Base-by-base conservation (phyloP, 176 grass and related monocot genomes). In the Carex cristatella region DNA sequence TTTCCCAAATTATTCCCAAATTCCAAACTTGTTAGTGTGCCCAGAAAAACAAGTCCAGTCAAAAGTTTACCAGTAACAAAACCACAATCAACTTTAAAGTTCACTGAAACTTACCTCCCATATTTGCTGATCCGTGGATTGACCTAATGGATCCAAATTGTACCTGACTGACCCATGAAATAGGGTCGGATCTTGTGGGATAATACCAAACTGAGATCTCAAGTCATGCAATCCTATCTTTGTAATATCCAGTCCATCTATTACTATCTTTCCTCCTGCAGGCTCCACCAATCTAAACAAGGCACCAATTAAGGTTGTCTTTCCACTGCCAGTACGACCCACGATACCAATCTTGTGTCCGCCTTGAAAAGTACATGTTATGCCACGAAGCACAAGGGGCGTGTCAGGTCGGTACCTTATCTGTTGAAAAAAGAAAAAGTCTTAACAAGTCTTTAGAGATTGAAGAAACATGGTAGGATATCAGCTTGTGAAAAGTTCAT, bases 161-260 rank as follows among this genome's bases (percentile, higher is more conserved):
- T 92, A 93, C 90, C 93, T 91, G 74, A 98, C 82, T 18, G 91
- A 89, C 51, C 95, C 95, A 76, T 90, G 79, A 86, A 98, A 98
- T n/a, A 98, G 92, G 16, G 93, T 98, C 7, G 95, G 93, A 76
- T 98, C 95, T 89, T 98, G 95, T 48, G 95, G 95, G 84, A 98
- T 98, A 80, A 98, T 92, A 71, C 95, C 95, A 80, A 98, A 83
- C 4, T 89, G 88, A 51, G 95, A 93, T 42, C 95, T 90, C 82
- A 99, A 65, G 80, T 99, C 96, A 84, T 95, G 96, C 77, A 99
- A 80, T 10, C 96, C 96, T 70, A 99, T 82, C 37, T 40, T 85
- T 7, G 83, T 86, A 80, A 95, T 94, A 48, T 99, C 90, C 87
- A 92, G 0, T 23, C 71, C 67, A 57, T 99, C 93, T 31, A 99